Base-by-base conservation (phyloP, 2,329 filamentous ascomycete genomes). In the Ascochyta clinopodiicola region DNA sequence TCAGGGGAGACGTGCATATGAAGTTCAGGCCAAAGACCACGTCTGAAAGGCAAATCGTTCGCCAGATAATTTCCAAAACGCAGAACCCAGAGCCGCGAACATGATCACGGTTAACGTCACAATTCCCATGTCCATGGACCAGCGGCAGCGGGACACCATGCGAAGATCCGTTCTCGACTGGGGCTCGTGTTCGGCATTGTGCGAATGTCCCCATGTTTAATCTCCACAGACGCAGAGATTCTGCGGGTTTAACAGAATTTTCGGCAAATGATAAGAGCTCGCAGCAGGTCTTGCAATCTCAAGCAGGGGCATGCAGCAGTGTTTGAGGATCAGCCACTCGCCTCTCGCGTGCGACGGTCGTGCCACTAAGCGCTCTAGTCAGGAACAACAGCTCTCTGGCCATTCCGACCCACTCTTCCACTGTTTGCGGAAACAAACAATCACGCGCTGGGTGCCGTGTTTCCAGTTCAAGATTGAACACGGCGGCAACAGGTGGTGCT, bases 271-370 rank as follows among this genome's bases (percentile, higher is more conserved):
- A 51, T 34, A 31, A 27, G 22, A 6, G 10, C 24, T 32, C 43
- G 37, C 37, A 29, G 39, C 31, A 17, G n/a, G 47, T 34, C n/a
- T 19, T 51, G 61, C 31, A 69, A 71, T 71, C 49, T 70, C 32
- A 68, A 38, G 68, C 61, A 70, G 67, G 66, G 66, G 64, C 34
- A 52, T 51, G 48, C 53, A 58, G 48, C 59, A 56, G 50, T 52
- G 70, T 72, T 74, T 72, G 66, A 67, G 57, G 62, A 67, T 68
- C 69, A 71, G 70, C 70, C 69, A 70, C 69, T 51, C 52, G 57
- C 60, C 56, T 61, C 63, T 63, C 63, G 65, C 60, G 53, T 61
- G 63, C 39, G 52, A 56, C 48, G 56, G 56, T 48, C 36, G 53
- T 59, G 56, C 53, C 59, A 51, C 54, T 66, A 64, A 55, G 64